Evolutionary conservation across 2,329 filamentous ascomycete genomes (phyloP), one percentile per base, ranked within the genome.

Genomic region (Diaporthe sp.): DNA sequence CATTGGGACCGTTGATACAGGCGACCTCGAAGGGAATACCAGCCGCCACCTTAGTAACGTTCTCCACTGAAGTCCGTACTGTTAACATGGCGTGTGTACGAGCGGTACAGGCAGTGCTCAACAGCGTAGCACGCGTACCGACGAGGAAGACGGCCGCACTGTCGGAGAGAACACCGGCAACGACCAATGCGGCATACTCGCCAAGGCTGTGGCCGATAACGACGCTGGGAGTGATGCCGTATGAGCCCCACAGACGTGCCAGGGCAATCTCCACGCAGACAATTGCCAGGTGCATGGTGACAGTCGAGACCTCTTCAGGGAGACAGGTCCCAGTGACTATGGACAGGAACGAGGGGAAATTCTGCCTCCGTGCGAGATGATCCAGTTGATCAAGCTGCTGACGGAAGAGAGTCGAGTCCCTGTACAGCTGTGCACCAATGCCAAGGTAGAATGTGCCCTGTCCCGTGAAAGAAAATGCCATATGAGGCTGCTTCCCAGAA

Each of bases 391-490:
- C 34, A n/a, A 55, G 49, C 55, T 58, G 55, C 17, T 9, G 7
- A 6, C 62, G 62, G 80, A n/a, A 83, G 76, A 65, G 6, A 19
- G 68, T 2, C 1, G 51, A 39, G 39, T 58, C 44, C 13, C 37
- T n/a, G 25, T 76, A 76, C 3, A 80, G 58, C 44, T 77, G 19
- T 37, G 28, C 28, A 10, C 71, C 78, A 71, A 79, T 79, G 3
- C 76, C 76, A 0, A 51, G 22, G 67, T 76, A 79, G 28, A 75
- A 68, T 5, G 78, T 75, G 2, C 79, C 79, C 49, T 82, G 80
- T 8, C 81, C 79, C 2, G 78, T 78, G 42, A 80, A 78, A 0
- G 78, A 55, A 53, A 82, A 79, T n/a, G 78, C 74, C 13, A 67
- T 28, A 4, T 15, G 60, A 25, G 49, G 49, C 22, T 17, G 31